Base-by-base conservation (phyloP, 768 basidiomycete species). In the Peribolospora baueri region DNA sequence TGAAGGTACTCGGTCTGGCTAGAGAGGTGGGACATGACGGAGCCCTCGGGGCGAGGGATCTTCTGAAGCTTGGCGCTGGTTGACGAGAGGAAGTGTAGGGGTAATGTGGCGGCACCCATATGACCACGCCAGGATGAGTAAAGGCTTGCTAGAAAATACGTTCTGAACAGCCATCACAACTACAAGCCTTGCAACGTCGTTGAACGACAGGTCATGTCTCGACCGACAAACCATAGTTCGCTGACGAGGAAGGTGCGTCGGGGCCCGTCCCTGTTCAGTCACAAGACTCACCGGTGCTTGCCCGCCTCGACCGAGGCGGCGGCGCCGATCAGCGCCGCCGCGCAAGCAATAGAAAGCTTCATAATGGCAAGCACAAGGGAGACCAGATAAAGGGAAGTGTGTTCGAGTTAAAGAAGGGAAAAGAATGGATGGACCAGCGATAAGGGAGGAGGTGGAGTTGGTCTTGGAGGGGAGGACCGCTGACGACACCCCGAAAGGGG, bases 61-160 rank as follows among this genome's bases (percentile, higher is more conserved):
- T 93, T 93, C 69, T 86, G 76, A 40, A 95, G 79, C 68, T 87
- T 88, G 67, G 93, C 76, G 65, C 76, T 87, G 75, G 80, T 39
- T 4, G 36, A 39, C 13, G 48, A 0, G 46, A 37, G 41, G 9
- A 5, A 5, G 48, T 10, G 38, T 13, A 48, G 46, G 36, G 53
- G 5, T 25, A 10, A 42, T 5, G 37, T 39, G 37, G 48, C 0
- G 45, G 39, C 50, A 25, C 25, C 25, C 25, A 25, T 25, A 25
- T 25, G 25, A 25, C 25, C 25, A 25, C 25, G 25, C 1, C 25
- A 25, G 25, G 25, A 25, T 25, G 25, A 25, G 25, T 25, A 25
- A 25, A 25, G 25, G 25, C 25, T 25, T 25, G 25, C 25, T 25
- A 25, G 25, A 25, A 25, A 25, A 25, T 25, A 25, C 25, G 25